A percentile compares a stretch with the other conserved stretches of the same genome.
These are phyloP conservation scores for Cladosporium austrohemisphaericum DNA, from an alignment of 2,329 filamentous ascomycete species.

Conservation along the genomic window DNA sequence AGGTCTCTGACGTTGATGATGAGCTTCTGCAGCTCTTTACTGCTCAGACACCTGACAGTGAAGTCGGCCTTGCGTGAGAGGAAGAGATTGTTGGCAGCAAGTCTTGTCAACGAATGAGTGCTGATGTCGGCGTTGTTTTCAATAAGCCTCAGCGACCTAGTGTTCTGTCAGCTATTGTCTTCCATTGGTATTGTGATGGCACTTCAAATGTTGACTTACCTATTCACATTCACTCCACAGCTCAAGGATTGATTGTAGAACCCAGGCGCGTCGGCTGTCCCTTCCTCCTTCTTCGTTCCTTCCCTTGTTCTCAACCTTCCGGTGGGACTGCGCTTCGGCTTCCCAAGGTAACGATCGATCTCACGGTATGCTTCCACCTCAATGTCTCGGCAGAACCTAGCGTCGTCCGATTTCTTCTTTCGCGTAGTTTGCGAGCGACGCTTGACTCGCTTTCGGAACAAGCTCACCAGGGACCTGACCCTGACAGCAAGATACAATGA, in stretches of 20 bases:
- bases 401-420: conserved; percentile 19
- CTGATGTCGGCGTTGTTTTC: conserved; percentile 11
- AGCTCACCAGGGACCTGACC: conserved; percentile 37
- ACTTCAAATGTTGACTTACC: neutral
- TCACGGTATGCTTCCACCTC: conserved; percentile 25
- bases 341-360: conserved; percentile 22
- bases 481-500: conserved; percentile 37
- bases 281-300: neutral
- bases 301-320: neutral
- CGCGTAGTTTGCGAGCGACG: conserved; percentile 24
- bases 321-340: neutral
- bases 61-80: conserved; percentile 33
- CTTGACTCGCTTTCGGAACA: conserved; percentile 37
- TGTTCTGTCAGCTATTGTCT: conserved; percentile 12
- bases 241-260: too few relatives aligned
- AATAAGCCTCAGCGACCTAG: conserved; percentile 16
- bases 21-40: conserved; percentile 29
- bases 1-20: conserved; percentile 32
- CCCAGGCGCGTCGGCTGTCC: neutral
- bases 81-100: conserved; percentile 35
- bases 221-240: neutral
- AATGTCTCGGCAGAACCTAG: conserved; percentile 29
- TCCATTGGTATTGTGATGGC: too few relatives aligned
- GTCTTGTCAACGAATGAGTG: conserved; percentile 27
- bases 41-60: conserved; percentile 29